A percentile compares a stretch with the other conserved stretches of the same genome.
Conservation (phyloP, 257 asterid species). For the Primulina eburnea region DNA sequence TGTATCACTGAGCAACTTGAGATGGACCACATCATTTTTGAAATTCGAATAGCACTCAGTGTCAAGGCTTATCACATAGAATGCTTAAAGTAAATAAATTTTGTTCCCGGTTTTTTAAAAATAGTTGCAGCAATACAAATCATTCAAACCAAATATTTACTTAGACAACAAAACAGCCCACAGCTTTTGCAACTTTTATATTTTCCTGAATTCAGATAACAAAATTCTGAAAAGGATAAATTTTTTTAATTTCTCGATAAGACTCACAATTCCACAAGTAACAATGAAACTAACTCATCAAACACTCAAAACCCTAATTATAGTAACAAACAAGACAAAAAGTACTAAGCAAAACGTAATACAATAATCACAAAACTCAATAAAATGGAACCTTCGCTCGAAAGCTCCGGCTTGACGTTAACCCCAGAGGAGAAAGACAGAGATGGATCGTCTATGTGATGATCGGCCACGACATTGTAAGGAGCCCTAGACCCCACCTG, state of each 20-base stretch:
- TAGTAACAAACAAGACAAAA: background rate
- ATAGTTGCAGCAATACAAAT: too few species aligned
- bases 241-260: background rate
- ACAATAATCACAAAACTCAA: background rate
- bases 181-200: too few species aligned
- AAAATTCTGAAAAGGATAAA: background rate
- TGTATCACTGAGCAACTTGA: background rate
- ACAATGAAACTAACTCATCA: background rate
- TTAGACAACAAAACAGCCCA: background rate
- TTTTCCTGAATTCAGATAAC: background rate
- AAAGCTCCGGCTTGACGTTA: conserved; percentile 51
- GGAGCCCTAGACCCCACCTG: conserved; percentile 55
- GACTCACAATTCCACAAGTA: background rate
- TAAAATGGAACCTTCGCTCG: conserved; percentile 56
- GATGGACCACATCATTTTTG: background rate
- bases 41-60: background rate
- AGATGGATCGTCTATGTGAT: conserved; percentile 46
- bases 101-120: too few species aligned
- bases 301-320: conserved; percentile 28
- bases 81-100: background rate
- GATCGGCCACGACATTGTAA: conserved; percentile 44
- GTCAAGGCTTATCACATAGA: background rate
- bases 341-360: background rate
- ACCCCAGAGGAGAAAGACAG: conserved; percentile 34
- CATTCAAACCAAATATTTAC: background rate